phyloP scores from a whole-genome alignment of 345 rosid genomes.

The Ricinus communis region DNA sequence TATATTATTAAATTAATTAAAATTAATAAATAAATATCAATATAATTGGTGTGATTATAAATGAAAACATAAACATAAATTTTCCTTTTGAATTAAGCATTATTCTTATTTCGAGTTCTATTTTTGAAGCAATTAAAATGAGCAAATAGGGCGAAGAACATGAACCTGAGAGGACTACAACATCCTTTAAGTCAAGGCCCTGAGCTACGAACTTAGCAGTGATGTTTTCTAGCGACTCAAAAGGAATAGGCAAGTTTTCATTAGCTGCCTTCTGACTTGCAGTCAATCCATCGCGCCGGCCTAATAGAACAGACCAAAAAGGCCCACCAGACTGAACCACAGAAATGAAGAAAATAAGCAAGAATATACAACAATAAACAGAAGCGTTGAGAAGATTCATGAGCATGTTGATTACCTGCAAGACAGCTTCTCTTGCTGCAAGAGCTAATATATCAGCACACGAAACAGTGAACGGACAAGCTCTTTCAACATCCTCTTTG shows the following conservation, averaged over 20 bases:
- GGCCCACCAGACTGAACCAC: slow-evolving; percentile 69
- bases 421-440: slow-evolving; percentile 78
- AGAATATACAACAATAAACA: not conserved
- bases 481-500: slow-evolving; percentile 62
- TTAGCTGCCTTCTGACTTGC: slow-evolving; percentile 70
- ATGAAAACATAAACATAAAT: too few relatives aligned
- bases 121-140: too few relatives aligned
- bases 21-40: not conserved
- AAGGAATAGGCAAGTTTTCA: slow-evolving; percentile 68
- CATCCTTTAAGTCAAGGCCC: slow-evolving; percentile 86
- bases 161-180: slow-evolving; percentile 85
- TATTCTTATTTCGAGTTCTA: too few relatives aligned
- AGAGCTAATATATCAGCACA: slow-evolving; percentile 76
- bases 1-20: not conserved
- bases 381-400: not conserved
- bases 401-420: slow-evolving; percentile 33
- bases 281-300: slow-evolving; percentile 60
- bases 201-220: slow-evolving; percentile 68
- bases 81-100: too few relatives aligned
- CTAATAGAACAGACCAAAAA: slow-evolving; percentile 60
- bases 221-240: slow-evolving; percentile 62
- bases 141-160: not conserved
- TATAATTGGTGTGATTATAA: not conserved
- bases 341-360: not conserved
- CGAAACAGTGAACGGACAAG: slow-evolving; percentile 69